These are phyloP conservation scores for Colletotrichum spaethianum DNA, from an alignment of 2,329 filamentous ascomycete genomes.

Conservation along the genomic window DNA sequence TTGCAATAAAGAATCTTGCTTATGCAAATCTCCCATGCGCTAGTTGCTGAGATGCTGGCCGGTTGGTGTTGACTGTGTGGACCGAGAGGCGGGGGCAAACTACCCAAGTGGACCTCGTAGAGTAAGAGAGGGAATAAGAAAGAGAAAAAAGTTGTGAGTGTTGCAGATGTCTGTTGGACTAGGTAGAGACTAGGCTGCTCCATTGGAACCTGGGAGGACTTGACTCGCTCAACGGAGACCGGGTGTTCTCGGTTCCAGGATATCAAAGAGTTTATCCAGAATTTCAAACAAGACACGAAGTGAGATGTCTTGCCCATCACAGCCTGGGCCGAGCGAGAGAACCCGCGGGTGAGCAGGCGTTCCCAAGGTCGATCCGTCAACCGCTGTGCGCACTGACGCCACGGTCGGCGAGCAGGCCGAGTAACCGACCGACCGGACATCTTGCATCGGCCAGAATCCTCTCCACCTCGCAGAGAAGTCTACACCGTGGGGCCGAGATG, in stretches of 20 bases:
- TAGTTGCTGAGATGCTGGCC: conserved; percentile 2
- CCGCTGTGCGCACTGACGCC: conserved; percentile 4
- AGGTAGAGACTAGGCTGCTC: conserved; percentile 11
- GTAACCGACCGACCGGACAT: conserved; percentile 20
- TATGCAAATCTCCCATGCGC: conserved; percentile 28
- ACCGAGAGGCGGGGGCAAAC: conserved; percentile 19
- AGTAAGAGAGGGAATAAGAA: neutral
- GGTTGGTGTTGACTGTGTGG: conserved; percentile 23
- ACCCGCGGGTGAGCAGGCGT: neutral
- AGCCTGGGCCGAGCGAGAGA: neutral
- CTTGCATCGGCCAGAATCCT: conserved; percentile 17
- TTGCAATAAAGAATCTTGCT: conserved; percentile 7
- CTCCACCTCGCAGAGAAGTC: conserved; percentile 6
- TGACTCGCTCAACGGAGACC: conserved; percentile 16
- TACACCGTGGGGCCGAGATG: conserved; percentile 29
- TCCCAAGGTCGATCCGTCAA: neutral
- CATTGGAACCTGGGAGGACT: neutral
- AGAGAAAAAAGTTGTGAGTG: conserved; percentile 6
- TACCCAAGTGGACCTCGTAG: conserved; percentile 30
- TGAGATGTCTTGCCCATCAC: neutral
- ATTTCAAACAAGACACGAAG: neutral
- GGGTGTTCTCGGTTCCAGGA: neutral
- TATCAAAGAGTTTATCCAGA: neutral
- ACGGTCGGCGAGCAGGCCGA: conserved; percentile 2
- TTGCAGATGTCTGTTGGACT: conserved; percentile 10